Conservation (phyloP, 2,329 filamentous ascomycete genomes). For the Pyrenophora seminiperda region DNA sequence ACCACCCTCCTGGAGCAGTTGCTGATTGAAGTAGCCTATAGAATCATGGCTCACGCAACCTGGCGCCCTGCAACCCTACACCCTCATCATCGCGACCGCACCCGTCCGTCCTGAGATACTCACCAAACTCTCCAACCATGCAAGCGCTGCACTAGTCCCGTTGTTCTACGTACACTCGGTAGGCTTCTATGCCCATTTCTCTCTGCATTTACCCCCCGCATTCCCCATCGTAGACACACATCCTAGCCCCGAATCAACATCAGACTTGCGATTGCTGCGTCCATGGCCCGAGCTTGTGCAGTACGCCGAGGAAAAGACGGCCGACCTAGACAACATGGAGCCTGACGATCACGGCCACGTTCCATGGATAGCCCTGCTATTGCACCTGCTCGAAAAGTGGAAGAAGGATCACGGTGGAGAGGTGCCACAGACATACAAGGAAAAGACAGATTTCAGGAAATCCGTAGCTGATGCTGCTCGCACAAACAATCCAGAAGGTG, state of each 20-base stretch:
- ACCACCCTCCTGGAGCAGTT: background rate
- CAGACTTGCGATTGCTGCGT: conserved; percentile 80
- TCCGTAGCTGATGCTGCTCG: conserved; percentile 70
- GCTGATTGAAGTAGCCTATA: conserved; percentile 46
- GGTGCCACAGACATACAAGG: conserved; percentile 74
- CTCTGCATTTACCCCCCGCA: conserved; percentile 73
- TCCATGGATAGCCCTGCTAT: conserved; percentile 80
- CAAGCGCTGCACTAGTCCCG: conserved; percentile 67
- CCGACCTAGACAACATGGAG: conserved; percentile 70
- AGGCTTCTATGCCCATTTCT: conserved; percentile 90
- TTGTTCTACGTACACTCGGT: conserved; percentile 84
- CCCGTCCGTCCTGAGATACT: conserved; percentile 62
- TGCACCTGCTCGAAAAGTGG: conserved; percentile 85
- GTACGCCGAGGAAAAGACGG: conserved; percentile 70
- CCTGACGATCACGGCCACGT: conserved; percentile 89
- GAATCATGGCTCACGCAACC: conserved; percentile 52
- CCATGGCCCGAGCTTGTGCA: conserved; percentile 83
- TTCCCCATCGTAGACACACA: conserved; percentile 97
- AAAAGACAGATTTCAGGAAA: conserved; percentile 82
- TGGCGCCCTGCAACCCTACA: conserved; percentile 55
- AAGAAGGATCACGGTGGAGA: conserved; percentile 70
- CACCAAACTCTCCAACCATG: conserved; percentile 56
- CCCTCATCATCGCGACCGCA: conserved; percentile 65
- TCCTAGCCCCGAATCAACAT: conserved; percentile 81
- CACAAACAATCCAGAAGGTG: conserved; percentile 76